Evolutionary conservation across 2,329 filamentous ascomycete species (phyloP), one percentile per base, ranked within the genome.

Genomic region (Nemania diffusa): DNA sequence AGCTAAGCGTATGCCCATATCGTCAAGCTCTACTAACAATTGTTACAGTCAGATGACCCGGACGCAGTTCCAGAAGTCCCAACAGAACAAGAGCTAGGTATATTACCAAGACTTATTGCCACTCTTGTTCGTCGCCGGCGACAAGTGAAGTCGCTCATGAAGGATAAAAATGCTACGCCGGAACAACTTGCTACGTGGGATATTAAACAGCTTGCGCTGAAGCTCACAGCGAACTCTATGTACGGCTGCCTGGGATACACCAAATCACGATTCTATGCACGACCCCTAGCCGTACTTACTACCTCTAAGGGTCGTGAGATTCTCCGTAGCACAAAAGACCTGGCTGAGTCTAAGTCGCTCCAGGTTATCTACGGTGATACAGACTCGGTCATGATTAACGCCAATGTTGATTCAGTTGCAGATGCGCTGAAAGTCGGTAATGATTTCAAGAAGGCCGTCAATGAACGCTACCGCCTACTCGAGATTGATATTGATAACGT

Each of bases 321-420:
- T 87, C 84, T 99, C 66, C 89, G 92, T 71, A 97, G 93, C 78
- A 99, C 96, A 64, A 99, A 98, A 80, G 94, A 97, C 61, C 87
- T 99, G 69, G 96, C 96, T 9, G 96, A 99, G 81, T 92, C 89
- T 75, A 94, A 92, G 73, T 91, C 94, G 67, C 87, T 99, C 32
- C 92, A 96, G 76, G 96, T 99, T 78, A 98, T 99, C 70, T 99
- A 99, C 75, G 96, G 96, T 83, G 96, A 99, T 81, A 99, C 96
- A 13, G 96, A 99, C 81, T 99, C 96, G 8, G 96, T 99, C 81
- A 99, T 99, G 96, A 98, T 99, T 84, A 99, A 99, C 77, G 97
- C 96, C 70, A 98, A 98, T 76, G 94, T 96, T 62, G 93, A 97
- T 80, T 97, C 92, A 72, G 92, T 98, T 32, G 89, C 92, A 34